phyloP scores from a whole-genome alignment of 805 yeast species.

The Starmerella asiatica region DNA sequence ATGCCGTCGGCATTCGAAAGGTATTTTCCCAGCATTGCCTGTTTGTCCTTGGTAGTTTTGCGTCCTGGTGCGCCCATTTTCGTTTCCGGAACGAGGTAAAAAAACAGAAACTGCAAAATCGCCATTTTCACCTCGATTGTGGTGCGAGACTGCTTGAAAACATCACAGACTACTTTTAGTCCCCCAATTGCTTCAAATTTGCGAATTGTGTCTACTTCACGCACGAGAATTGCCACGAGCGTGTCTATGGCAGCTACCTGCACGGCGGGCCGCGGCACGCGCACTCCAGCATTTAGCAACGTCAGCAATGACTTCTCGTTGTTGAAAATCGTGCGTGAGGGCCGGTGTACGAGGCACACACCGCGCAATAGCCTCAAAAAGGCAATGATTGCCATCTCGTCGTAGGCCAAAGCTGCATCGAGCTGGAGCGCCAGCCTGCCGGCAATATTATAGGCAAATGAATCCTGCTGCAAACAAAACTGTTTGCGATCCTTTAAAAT shows the following conservation, averaged over 20 bases:
- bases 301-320: slow-evolving; percentile 27
- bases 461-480: slow-evolving; percentile 39
- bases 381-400: slow-evolving; percentile 11
- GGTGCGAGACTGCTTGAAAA: slow-evolving; percentile 31
- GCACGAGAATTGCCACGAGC: slow-evolving; percentile 44
- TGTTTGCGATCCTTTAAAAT: slow-evolving; percentile 18
- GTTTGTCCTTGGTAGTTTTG: slow-evolving; percentile 35
- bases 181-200: slow-evolving; percentile 47
- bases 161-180: slow-evolving; percentile 37
- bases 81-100: slow-evolving; percentile 53
- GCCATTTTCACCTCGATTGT: slow-evolving; percentile 47
- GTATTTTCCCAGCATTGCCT: slow-evolving; percentile 31
- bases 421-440: slow-evolving; percentile 23
- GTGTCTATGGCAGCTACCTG: slow-evolving; percentile 37
- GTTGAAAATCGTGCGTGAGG: slow-evolving; percentile 38
- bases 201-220: slow-evolving; percentile 44
- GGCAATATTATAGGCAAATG: slow-evolving; percentile 39
- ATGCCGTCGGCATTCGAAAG: slow-evolving; percentile 36
- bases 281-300: slow-evolving; percentile 9
- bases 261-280: slow-evolving; percentile 17
- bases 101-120: slow-evolving; percentile 53
- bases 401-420: slow-evolving; percentile 2
- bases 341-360: slow-evolving; percentile 43
- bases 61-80: slow-evolving; percentile 19
- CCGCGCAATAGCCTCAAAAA: slow-evolving; percentile 38